These are phyloP conservation scores for Cutaneotrichosporon mucoides DNA, from an alignment of 1,284 basidiomycete species.

Conservation along the genomic window DNA sequence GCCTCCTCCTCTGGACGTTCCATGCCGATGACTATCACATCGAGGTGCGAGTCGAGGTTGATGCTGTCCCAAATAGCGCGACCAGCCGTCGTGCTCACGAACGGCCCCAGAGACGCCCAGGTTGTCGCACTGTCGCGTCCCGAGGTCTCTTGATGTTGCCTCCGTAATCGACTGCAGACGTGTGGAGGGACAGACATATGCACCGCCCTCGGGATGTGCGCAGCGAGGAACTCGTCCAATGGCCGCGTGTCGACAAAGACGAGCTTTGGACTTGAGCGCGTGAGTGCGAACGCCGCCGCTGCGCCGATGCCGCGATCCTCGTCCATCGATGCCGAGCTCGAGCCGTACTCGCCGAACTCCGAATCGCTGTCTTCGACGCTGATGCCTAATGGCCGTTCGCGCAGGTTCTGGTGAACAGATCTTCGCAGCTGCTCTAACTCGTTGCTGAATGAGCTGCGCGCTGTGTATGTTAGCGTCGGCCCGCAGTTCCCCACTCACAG, in stretches of 20 bases:
- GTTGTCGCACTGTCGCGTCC: slow-evolving; percentile 18
- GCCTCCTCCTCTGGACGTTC: slow-evolving; percentile 29
- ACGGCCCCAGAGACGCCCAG: slow-evolving; percentile 65
- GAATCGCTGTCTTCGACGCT: slow-evolving; percentile 16
- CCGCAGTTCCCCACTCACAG: background rate
- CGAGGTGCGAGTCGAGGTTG: slow-evolving; percentile 49
- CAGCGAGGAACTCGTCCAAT: slow-evolving; percentile 59
- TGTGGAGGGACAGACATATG: slow-evolving; percentile 79
- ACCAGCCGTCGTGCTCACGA: slow-evolving; percentile 68
- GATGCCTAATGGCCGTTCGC: slow-evolving; percentile 30
- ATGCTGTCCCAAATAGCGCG: slow-evolving; percentile 61
- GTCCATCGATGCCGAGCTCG: background rate
- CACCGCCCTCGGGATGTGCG: slow-evolving; percentile 63
- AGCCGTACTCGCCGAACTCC: slow-evolving; percentile 5
- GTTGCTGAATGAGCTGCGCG: slow-evolving; percentile 22
- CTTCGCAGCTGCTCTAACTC: slow-evolving; percentile 36
- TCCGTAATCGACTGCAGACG: slow-evolving; percentile 74
- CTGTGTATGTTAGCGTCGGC: slow-evolving; percentile 3
- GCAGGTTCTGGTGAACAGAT: slow-evolving; percentile 34
- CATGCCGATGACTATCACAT: slow-evolving; percentile 27
- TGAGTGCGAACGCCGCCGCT: slow-evolving; percentile 14
- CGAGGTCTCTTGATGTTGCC: slow-evolving; percentile 42
- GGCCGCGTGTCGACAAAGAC: slow-evolving; percentile 76
- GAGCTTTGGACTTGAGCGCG: slow-evolving; percentile 12
- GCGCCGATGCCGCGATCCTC: slow-evolving; percentile 17